phyloP scores from a whole-genome alignment of 805 yeast genomes.

The Sugiyamaella marilandica region DNA sequence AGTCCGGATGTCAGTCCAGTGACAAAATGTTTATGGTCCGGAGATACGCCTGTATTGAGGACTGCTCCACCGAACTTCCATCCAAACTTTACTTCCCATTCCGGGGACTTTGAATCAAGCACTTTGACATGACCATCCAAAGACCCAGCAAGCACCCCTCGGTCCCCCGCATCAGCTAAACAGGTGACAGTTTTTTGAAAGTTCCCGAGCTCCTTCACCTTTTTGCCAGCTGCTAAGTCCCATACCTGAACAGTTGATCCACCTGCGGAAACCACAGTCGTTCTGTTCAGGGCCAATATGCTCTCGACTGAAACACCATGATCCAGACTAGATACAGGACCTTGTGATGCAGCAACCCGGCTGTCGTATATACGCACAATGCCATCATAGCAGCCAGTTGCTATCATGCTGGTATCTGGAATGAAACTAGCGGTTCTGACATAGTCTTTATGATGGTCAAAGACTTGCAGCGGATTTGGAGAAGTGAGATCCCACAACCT shows the following conservation, averaged over 20 bases:
- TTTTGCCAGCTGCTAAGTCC: slow-evolving; percentile 81
- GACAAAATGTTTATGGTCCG: slow-evolving; percentile 80
- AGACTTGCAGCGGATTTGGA: slow-evolving; percentile 66
- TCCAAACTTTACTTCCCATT: slow-evolving; percentile 87
- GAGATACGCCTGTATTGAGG: slow-evolving; percentile 82
- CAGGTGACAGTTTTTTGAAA: slow-evolving; percentile 94
- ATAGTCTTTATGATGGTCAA: slow-evolving; percentile 79
- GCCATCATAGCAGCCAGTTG: slow-evolving; percentile 94
- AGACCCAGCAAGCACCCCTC: slow-evolving; percentile 88
- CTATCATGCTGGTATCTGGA: slow-evolving; percentile 70
- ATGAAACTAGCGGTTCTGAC: slow-evolving; percentile 77
- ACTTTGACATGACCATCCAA: slow-evolving; percentile 97
- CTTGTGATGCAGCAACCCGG: slow-evolving; percentile 43
- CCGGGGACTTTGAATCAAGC: slow-evolving; percentile 62
- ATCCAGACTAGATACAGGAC: slow-evolving; percentile 58
- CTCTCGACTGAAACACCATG: slow-evolving; percentile 85
- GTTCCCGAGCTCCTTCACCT: slow-evolving; percentile 66
- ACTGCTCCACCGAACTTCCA: slow-evolving; percentile 98
- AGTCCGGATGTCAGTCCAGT: slow-evolving; percentile 90
- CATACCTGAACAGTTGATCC: slow-evolving; percentile 82
- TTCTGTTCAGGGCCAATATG: slow-evolving; percentile 67
- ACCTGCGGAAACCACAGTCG: slow-evolving; percentile 74
- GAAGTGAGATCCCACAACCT: slow-evolving; percentile 85
- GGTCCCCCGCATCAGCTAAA: slow-evolving; percentile 63
- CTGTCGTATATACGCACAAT: slow-evolving; percentile 78